Conservation (phyloP, 768 basidiomycete species). For the Pulveroboletus sp. region DNA sequence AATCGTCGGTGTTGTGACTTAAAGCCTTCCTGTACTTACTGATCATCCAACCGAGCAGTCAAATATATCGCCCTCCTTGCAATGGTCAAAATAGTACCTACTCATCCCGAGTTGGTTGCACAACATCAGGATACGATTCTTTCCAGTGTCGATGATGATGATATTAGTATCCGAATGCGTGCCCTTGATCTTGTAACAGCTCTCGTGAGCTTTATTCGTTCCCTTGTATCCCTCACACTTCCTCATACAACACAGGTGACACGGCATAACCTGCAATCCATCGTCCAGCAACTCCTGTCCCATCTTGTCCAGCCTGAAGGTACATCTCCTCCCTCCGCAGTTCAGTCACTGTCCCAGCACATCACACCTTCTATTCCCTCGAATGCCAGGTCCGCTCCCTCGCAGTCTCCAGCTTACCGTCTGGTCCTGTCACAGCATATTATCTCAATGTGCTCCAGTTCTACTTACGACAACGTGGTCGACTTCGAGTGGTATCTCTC, state of each 20-base stretch:
- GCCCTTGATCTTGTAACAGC: conserved; percentile 91
- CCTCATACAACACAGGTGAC: conserved; percentile 54
- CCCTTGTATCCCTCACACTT: neutral
- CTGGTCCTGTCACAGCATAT: conserved; percentile 76
- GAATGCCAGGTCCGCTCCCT: conserved; percentile 44
- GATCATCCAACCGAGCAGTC: conserved; percentile 48
- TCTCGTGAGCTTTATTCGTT: conserved; percentile 55
- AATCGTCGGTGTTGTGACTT: conserved; percentile 62
- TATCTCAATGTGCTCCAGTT: conserved; percentile 78
- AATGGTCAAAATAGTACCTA: conserved; percentile 92
- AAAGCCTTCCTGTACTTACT: conserved; percentile 11
- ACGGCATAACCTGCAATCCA: conserved; percentile 76
- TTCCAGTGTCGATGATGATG: conserved; percentile 83
- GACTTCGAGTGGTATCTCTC: conserved; percentile 99
- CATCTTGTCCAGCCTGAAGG: conserved; percentile 69
- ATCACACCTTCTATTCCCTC: conserved; percentile 38
- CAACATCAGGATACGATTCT: conserved; percentile 92
- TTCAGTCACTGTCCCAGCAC: conserved; percentile 48
- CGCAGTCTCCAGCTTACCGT: conserved; percentile 81
- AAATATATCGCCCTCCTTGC: conserved; percentile 96
- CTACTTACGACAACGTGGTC: conserved; percentile 78
- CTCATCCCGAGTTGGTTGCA: conserved; percentile 83
- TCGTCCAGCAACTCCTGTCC: conserved; percentile 84
- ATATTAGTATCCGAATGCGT: conserved; percentile 94
- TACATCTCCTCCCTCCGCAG: conserved; percentile 52